Percentiles rank a stretch among this genome's conserved stretches.
phyloP scores from a whole-genome alignment of 495 filamentous ascomycete genomes.

The Podospora pseudopauciseta region DNA sequence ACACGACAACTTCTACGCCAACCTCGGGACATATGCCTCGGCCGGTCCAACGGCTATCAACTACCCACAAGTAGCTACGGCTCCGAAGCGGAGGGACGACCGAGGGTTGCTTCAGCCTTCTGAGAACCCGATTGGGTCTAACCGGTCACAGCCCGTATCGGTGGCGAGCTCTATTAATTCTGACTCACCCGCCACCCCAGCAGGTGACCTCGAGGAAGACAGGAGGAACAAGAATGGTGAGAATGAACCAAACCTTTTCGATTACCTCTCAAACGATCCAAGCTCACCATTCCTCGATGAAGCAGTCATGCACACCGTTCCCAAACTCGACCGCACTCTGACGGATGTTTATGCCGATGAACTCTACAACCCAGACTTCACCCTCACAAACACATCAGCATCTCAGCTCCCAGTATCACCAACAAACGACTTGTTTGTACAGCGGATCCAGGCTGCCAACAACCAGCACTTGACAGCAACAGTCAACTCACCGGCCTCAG shows the following conservation, averaged over 20 bases:
- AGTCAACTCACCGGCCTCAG: slow-evolving; percentile 45
- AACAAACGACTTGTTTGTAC: slow-evolving; percentile 61
- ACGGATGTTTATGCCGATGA: slow-evolving; percentile 84
- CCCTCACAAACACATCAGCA: slow-evolving; percentile 50
- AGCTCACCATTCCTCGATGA: slow-evolving; percentile 42
- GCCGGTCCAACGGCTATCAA: slow-evolving; percentile 22
- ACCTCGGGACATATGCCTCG: slow-evolving; percentile 26
- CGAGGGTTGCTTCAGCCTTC: slow-evolving; percentile 36
- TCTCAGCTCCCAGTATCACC: slow-evolving; percentile 48
- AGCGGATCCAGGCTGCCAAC: slow-evolving; percentile 74
- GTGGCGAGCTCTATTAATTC: slow-evolving; percentile 49
- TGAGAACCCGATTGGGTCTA: slow-evolving; percentile 36
- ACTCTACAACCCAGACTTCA: slow-evolving; percentile 68
- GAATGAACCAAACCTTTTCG: slow-evolving; percentile 33
- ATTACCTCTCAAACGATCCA: slow-evolving; percentile 50
- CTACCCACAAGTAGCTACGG: slow-evolving; percentile 30
- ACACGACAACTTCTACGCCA: slow-evolving; percentile 37
- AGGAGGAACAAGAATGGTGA: slow-evolving; percentile 48
- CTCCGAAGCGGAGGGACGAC: slow-evolving; percentile 34
- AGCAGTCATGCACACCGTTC: slow-evolving; percentile 53
- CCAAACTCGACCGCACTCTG: slow-evolving; percentile 81
- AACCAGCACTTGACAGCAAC: slow-evolving; percentile 62
- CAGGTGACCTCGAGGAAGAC: slow-evolving; percentile 46
- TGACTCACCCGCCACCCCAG: slow-evolving; percentile 56
- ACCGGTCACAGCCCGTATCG: slow-evolving; percentile 42